Conservation (phyloP, 257 asterid genomes). For the Paraleonurus japonicus region DNA sequence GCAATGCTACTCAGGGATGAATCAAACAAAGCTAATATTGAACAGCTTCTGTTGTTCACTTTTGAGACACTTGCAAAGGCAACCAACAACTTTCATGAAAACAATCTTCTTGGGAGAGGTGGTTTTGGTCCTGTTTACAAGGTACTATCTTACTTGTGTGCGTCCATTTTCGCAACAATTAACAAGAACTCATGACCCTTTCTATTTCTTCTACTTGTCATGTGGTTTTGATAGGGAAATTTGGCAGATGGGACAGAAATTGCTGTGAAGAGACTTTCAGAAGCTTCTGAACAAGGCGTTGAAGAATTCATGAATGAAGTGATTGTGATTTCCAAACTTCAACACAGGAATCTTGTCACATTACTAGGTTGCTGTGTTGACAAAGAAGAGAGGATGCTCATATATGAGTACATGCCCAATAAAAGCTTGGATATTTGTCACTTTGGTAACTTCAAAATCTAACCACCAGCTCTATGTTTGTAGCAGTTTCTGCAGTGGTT, state of each 20-base stretch:
- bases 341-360: constrained; percentile 50
- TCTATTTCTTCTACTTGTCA: too few species aligned
- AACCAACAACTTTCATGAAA: constrained; percentile 34
- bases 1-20: constrained; percentile 23
- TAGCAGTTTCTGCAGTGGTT: background rate
- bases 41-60: constrained; percentile 41
- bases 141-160: constrained; percentile 23
- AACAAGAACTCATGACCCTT: background rate
- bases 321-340: constrained; percentile 45
- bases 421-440: constrained; percentile 45
- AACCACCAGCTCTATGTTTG: background rate
- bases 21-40: constrained; percentile 28
- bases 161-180: background rate
- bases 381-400: constrained; percentile 41
- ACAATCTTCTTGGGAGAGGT: constrained; percentile 50
- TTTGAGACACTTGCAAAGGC: constrained; percentile 44
- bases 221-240: constrained; percentile 28
- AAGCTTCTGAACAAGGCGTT: constrained; percentile 43
- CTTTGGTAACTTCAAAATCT: constrained; percentile 36
- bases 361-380: constrained; percentile 46
- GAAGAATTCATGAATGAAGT: constrained; percentile 55
- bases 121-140: constrained; percentile 63
- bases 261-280: constrained; percentile 61
- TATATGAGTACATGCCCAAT: constrained; percentile 53
- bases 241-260: constrained; percentile 41